Base-by-base conservation (phyloP, 129 eudicot species). In the Apium graveolens region DNA sequence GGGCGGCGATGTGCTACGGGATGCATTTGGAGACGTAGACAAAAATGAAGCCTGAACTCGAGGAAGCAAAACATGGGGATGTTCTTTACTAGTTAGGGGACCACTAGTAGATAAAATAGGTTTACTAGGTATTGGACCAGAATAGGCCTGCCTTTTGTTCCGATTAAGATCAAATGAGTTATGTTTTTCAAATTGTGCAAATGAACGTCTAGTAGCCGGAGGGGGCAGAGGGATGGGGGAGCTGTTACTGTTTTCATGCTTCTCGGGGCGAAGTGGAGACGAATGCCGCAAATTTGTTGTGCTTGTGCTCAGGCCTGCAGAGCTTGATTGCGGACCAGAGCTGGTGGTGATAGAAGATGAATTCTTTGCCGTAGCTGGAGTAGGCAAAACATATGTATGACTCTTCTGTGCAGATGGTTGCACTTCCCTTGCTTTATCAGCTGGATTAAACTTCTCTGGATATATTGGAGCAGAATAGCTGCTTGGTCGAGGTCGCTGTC, bases 391-490 rank as follows among this genome's bases (percentile, higher is more conserved):
- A 74, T 94, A 88, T 26, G 91, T 84, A 79, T 88, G 85, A 76
- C 38, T 82, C 81, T 86, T 94, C 75, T 75, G 82, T 6, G 73
- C 78, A 70, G 92, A 79, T 27, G 81, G 70, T 76, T 85, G 88
- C 51, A 82, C 62, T 77, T 88, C 91, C 80, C 81, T 83, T 49
- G 82, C 81, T 77, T 87, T 88, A 73, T 88, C 97, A 34, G 93
- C 79, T 73, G 85, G 84, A 60, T 89, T 91, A 27, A 57, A 79
- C 73, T 91, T 91, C 65, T 93, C 97, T 18, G 91, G 84, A 80
- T 57, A 86, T 70, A 93, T 80, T 62, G 98, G 98, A 51, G 98
- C 98, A 42, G 98, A 93, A 79, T 91, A 82, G 82, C 97, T 93
- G 81, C 80, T 75, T 5, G 70, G 81, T 73, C 88, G 87, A 38